A percentile compares a stretch with the other conserved stretches of the same genome.
These are phyloP conservation scores for Xylariales sp. DNA, from an alignment of 2,329 filamentous ascomycete genomes.

Conservation along the genomic window DNA sequence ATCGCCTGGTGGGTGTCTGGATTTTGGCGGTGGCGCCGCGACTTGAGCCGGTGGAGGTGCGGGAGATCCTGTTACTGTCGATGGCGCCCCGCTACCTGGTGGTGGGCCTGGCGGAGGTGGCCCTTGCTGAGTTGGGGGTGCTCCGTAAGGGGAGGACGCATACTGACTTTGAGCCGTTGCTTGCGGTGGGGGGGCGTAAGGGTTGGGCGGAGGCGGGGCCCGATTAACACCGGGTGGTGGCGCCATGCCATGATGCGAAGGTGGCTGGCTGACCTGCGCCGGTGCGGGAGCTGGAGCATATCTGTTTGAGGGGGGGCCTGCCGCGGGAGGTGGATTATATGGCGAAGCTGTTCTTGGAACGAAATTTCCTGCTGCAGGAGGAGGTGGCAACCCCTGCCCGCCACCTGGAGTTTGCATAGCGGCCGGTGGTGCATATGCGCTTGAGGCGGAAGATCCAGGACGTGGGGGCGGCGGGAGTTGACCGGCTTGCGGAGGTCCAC, in stretches of 20 bases:
- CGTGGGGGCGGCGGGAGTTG: constrained; percentile 59
- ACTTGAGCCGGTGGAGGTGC: constrained; percentile 62
- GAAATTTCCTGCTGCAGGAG: constrained; percentile 61
- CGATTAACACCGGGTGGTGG: constrained; percentile 54
- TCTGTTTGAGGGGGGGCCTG: constrained; percentile 75
- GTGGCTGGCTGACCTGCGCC: constrained; percentile 62
- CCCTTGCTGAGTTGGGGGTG: constrained; percentile 55
- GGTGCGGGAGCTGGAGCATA: constrained; percentile 77
- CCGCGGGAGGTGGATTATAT: constrained; percentile 82
- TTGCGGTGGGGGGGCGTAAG: constrained; percentile 63
- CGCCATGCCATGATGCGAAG: constrained; percentile 47
- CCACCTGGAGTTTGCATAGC: constrained; percentile 53
- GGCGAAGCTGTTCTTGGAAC: constrained; percentile 83
- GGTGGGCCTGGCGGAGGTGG: constrained; percentile 57
- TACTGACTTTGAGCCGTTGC: constrained; percentile 66
- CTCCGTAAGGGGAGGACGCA: constrained; percentile 66
- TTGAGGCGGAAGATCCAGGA: constrained; percentile 68
- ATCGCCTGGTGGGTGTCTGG: constrained; percentile 84
- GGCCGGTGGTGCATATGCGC: constrained; percentile 73
- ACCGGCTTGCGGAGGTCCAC: constrained; percentile 64
- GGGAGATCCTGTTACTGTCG: constrained; percentile 48
- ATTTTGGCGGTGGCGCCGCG: constrained; percentile 65
- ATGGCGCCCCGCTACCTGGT: constrained; percentile 52
- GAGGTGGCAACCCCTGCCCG: constrained; percentile 48
- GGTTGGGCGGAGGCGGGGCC: constrained; percentile 58